These are phyloP conservation scores for Russula abietina DNA, from an alignment of 768 basidiomycete genomes.

Conservation along the genomic window DNA sequence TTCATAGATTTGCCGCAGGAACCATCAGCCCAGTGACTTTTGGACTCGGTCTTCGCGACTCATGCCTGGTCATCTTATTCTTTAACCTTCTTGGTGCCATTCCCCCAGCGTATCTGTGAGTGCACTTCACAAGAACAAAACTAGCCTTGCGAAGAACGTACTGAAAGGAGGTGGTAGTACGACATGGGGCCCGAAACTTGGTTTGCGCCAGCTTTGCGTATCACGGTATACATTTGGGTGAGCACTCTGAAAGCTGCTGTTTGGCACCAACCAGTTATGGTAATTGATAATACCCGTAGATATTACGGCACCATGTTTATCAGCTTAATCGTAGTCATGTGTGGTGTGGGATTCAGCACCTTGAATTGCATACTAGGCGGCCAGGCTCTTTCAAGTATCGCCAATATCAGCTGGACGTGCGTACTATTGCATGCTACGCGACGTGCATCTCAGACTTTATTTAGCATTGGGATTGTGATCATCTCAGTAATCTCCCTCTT, in stretches of 20 bases:
- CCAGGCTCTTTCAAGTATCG: slow-evolving; percentile 50
- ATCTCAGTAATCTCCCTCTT: slow-evolving; percentile 62
- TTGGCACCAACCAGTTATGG: neutral
- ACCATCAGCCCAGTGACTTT: slow-evolving; percentile 42
- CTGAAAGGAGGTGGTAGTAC: slow-evolving; percentile 31
- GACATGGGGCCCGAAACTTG: slow-evolving; percentile 72
- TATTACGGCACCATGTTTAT: slow-evolving; percentile 49
- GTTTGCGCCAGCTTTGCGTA: slow-evolving; percentile 76
- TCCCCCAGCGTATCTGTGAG: slow-evolving; percentile 41
- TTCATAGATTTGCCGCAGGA: slow-evolving; percentile 40
- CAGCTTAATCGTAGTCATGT: slow-evolving; percentile 43
- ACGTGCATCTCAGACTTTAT: neutral
- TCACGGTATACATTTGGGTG: slow-evolving; percentile 57
- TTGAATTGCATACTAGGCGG: slow-evolving; percentile 59
- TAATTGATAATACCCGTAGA: slow-evolving; percentile 32
- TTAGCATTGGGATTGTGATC: slow-evolving; percentile 68
- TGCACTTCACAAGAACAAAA: neutral
- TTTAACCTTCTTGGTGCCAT: slow-evolving; percentile 40
- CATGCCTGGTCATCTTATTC: slow-evolving; percentile 41
- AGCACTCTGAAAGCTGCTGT: slow-evolving; percentile 24
- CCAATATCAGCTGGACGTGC: slow-evolving; percentile 47
- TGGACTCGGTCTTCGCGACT: slow-evolving; percentile 40
- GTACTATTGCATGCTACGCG: slow-evolving; percentile 19
- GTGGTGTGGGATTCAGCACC: slow-evolving; percentile 50
- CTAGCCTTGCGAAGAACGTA: neutral